A percentile compares a stretch with the other conserved stretches of the same genome.
These are phyloP conservation scores for Clavispora fructus DNA, from an alignment of 805 yeast species.

Conservation along the genomic window DNA sequence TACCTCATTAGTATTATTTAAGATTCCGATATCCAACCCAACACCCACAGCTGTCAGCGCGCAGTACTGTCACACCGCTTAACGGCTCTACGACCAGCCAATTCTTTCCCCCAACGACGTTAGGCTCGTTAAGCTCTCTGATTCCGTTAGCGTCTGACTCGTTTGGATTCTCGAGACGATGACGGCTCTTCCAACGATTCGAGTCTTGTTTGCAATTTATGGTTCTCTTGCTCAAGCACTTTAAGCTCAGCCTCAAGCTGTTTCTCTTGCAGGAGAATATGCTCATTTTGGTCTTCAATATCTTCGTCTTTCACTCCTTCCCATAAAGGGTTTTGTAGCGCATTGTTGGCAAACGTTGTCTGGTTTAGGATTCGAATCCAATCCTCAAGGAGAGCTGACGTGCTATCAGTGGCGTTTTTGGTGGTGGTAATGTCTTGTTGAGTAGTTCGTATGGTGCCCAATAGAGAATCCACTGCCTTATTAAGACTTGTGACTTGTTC, in stretches of 20 bases:
- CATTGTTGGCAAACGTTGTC: constrained; percentile 47
- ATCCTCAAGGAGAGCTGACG: constrained; percentile 47
- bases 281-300: constrained; percentile 9
- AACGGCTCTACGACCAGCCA: neutral
- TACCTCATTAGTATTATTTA: neutral
- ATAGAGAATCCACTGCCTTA: constrained; percentile 24
- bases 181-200: constrained; percentile 2
- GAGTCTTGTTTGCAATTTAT: constrained; percentile 15
- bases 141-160: neutral
- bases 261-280: constrained; percentile 14
- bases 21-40: too few species aligned
- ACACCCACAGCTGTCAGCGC: too few species aligned
- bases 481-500: constrained; percentile 25
- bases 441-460: constrained; percentile 23
- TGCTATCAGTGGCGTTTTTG: constrained; percentile 41
- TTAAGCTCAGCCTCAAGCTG: constrained; percentile 20
- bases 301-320: constrained; percentile 20
- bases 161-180: neutral
- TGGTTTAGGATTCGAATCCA: constrained; percentile 63
- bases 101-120: neutral
- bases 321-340: constrained; percentile 13
- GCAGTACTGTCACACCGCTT: too few species aligned
- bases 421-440: constrained; percentile 25
- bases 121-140: too few species aligned
- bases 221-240: constrained; percentile 24